Base-by-base conservation (phyloP, 768 basidiomycete species). In the Calocybe gangraenosa region DNA sequence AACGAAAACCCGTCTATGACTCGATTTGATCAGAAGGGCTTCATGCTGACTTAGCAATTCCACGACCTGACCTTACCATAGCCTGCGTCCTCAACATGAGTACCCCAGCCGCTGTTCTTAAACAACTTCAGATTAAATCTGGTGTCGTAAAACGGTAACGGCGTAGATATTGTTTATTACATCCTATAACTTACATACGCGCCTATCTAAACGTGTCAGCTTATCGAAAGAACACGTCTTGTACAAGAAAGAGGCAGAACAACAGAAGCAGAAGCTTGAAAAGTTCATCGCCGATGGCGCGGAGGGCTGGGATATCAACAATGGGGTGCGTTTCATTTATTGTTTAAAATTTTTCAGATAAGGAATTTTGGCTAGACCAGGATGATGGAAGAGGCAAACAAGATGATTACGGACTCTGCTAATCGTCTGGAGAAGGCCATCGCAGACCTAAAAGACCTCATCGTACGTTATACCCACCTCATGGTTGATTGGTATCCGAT, bases 261-360 rank as follows among this genome's bases (percentile, higher is more conserved):
- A 79, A 25, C 73, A 79, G 52, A 67, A 78, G 55, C 62, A 61
- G 42, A 84, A 76, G 57, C 67, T 81, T n/a, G 79, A 82, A 52
- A 79, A 79, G 61, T 65, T 85, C 56, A 62, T 77, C 46, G 75
- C 74, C 9, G 76, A 79, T 40, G 76, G 67, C 10, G 77, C 75
- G 33, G 84, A 89, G 52, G 81, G 80, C 33, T 91, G 86, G 87
- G 81, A 87, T 44, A 67, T 85, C 59, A 87, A 79, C 63, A 89
- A 82, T 63, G 78, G 74, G 57, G 88, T 87, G 60, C 53, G 83
- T 68, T 33, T 18, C 22, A 33, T 38, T 46, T 33, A 44, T 20
- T 44, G 25, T 39, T 42, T 22, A 25, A 39, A 35, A 5, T 6
- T 28, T 5, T 28, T 28, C 41, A 40, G 36, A 51, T 49, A 49